A percentile compares a stretch with the other conserved stretches of the same genome.
Evolutionary conservation across 1,284 basidiomycete genomes (phyloP).

Genomic region (Trichosporon sp.): DNA sequence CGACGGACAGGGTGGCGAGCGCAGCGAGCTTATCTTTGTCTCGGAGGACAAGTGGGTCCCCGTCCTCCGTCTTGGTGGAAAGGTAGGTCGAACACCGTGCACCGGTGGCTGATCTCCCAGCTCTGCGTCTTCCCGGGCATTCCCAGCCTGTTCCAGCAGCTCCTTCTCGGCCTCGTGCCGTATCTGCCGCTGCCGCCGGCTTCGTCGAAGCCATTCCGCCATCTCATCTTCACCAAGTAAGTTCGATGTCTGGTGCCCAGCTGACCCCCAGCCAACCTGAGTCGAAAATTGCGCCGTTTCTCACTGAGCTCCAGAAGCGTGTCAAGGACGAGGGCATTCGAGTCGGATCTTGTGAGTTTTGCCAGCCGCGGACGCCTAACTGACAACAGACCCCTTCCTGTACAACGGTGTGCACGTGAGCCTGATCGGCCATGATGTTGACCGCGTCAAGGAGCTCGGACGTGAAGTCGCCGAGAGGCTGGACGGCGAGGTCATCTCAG

Average conservation of each 20-base stretch:
- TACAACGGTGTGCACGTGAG: constrained; percentile 64
- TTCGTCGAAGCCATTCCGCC: constrained; percentile 68
- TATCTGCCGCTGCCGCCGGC: constrained; percentile 75
- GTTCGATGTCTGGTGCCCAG: background rate
- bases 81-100: constrained; percentile 51
- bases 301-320: constrained; percentile 74
- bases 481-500: constrained; percentile 59
- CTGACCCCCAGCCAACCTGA: constrained; percentile 67
- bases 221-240: constrained; percentile 76
- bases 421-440: constrained; percentile 73
- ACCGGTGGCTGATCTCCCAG: constrained; percentile 34
- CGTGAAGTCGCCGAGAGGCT: constrained; percentile 63
- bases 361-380: constrained; percentile 1
- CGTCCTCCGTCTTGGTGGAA: constrained; percentile 76
- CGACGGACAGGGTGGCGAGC: constrained; percentile 47
- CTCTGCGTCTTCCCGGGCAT: constrained; percentile 91
- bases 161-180: constrained; percentile 70
- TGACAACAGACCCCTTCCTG: constrained; percentile 63
- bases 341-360: constrained; percentile 68
- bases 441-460: constrained; percentile 63
- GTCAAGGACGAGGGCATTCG: constrained; percentile 75
- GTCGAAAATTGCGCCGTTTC: constrained; percentile 84
- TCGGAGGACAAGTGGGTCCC: constrained; percentile 82
- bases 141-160: constrained; percentile 77
- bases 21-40: constrained; percentile 75